phyloP scores from a whole-genome alignment of 1,284 basidiomycete genomes.

The Ceratobasidium sp. region DNA sequence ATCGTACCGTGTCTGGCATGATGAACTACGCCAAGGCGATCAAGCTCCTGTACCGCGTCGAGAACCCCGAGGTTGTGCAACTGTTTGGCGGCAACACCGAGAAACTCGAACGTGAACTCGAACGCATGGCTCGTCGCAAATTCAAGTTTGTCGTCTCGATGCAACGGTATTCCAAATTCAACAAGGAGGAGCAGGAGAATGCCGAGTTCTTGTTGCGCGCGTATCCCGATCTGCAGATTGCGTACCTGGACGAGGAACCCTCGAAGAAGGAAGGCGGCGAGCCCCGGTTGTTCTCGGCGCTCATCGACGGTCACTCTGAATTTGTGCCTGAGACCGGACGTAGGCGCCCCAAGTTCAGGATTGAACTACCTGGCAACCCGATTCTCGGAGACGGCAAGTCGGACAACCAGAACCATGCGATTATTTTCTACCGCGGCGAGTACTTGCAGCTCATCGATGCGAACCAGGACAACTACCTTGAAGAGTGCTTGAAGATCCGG shows the following conservation, averaged over 20 bases:
- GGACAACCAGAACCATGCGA: constrained; percentile 99
- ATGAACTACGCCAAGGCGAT: constrained; percentile 99
- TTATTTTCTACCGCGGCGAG: constrained; percentile 99
- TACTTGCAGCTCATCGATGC: constrained; percentile 99
- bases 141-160: constrained; percentile 99
- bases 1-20: constrained; percentile 98
- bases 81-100: constrained; percentile 98
- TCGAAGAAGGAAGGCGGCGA: constrained; percentile 95
- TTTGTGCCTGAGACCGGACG: constrained; percentile 89
- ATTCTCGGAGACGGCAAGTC: constrained; percentile 99
- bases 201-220: constrained; percentile 97
- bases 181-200: constrained; percentile 99
- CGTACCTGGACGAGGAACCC: constrained; percentile 97
- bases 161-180: constrained; percentile 99
- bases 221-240: constrained; percentile 99
- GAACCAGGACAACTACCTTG: constrained; percentile 99
- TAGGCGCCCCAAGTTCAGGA: constrained; percentile 95
- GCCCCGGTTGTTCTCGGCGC: constrained; percentile 92
- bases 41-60: constrained; percentile 98
- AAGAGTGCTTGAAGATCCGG: constrained; percentile 99
- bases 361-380: constrained; percentile 98
- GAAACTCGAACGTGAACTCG: constrained; percentile 94
- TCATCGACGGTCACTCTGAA: constrained; percentile 98
- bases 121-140: constrained; percentile 96
- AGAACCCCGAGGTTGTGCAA: constrained; percentile 99